phyloP scores from a whole-genome alignment of 2,329 filamentous ascomycete species.

The Aureobasidium musti region DNA sequence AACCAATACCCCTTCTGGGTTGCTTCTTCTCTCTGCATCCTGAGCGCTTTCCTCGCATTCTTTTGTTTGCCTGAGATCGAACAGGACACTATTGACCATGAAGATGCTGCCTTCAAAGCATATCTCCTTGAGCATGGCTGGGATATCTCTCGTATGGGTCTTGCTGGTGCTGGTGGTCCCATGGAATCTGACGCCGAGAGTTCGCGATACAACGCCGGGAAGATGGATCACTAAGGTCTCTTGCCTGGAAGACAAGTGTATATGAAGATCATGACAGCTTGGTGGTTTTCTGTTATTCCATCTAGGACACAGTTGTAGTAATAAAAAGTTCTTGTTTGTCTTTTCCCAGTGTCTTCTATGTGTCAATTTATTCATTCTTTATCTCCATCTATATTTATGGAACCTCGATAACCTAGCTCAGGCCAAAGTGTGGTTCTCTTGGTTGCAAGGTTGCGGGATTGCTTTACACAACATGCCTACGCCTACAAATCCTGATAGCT shows the following conservation, averaged over 20 bases:
- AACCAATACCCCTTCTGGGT: constrained; percentile 88
- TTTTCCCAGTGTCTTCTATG: no score
- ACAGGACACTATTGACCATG: constrained; percentile 74
- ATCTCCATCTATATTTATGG: no score
- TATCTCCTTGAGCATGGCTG: constrained; percentile 72
- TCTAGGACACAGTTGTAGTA: no score
- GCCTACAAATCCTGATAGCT: no score
- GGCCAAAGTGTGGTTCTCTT: no score
- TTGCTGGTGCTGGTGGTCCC: not conserved
- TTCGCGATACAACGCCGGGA: not conserved
- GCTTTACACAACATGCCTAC: no score
- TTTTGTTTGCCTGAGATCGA: constrained; percentile 72
- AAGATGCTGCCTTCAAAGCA: constrained; percentile 72
- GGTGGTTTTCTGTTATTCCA: no score
- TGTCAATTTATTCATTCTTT: no score
- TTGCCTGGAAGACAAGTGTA: not conserved
- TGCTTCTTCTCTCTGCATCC: constrained; percentile 69
- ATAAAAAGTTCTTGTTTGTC: no score
- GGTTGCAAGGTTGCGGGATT: no score
- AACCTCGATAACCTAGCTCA: no score
- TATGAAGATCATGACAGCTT: not conserved
- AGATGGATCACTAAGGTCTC: not conserved
- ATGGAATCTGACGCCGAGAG: not conserved
- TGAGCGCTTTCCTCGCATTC: constrained; percentile 65
- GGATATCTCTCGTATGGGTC: constrained; percentile 52